Evolutionary conservation across 148 eudicot genomes (phyloP), one percentile per base, ranked within the genome.

Genomic region (Rhododendron ferrugineum): DNA sequence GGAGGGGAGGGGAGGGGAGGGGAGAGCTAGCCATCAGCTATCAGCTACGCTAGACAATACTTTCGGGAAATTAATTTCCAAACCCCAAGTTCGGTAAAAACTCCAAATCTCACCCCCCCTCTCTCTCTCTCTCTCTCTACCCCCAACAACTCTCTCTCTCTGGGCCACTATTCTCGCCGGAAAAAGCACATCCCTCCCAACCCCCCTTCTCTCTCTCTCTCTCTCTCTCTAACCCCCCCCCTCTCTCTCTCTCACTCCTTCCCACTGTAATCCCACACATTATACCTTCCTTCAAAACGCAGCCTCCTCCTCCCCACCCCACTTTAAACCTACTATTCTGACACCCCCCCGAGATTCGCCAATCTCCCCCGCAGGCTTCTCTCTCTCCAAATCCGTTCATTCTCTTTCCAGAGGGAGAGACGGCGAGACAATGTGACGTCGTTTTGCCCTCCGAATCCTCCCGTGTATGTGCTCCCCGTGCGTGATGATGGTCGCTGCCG

Each of bases 401-500:
- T 78, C 70, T 76, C 22, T 32, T 90, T 87, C 79, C 40, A 49
- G 80, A 86, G 46, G 30, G 66, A 83, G 85, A 14, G 74, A 68
- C 14, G n/a, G 32, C 8, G 82, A 86, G 50, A 30, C 13, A 68
- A 92, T 92, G 94, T 90, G 96, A 91, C 91, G 90, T 86, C 77
- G 84, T 82, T 50, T 74, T 78, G 32, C 34, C 18, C 60, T 70
- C 42, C 79, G 36, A 36, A 66, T 66, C 40, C 70, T 79, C 18
- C 85, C 30, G 32, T 86, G 68, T 91, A 78, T 84, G 36, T 70
- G 75, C 15, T 16, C 75, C 6, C 14, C 37, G 75, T 79, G 15
- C 82, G 84, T 85, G 92, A 92, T 89, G 90, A 93, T 94, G 95
- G 95, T 95, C 92, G 97, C 93, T 87, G 95, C 95, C 82, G 86